phyloP scores from a whole-genome alignment of 148 eudicot species.

The Drosera capensis region DNA sequence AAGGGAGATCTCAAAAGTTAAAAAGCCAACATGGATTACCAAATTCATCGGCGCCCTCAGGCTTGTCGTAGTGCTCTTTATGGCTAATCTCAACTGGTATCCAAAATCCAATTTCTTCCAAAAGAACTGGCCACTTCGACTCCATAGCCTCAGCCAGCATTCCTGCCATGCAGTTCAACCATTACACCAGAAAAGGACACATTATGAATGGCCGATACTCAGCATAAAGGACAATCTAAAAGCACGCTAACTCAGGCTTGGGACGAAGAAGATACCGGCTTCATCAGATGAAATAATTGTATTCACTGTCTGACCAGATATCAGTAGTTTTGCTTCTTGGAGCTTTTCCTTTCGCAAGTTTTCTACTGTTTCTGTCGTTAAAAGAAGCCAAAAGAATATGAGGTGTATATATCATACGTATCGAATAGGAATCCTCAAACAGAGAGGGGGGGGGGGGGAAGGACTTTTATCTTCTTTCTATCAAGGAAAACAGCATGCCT shows the following conservation, averaged over 20 bases:
- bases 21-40: too few relatives aligned
- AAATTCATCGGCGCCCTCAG: constrained; percentile 46
- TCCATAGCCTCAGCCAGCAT: constrained; percentile 40
- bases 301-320: constrained; percentile 23
- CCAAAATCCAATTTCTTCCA: constrained; percentile 70
- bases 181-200: background rate
- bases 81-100: constrained; percentile 44
- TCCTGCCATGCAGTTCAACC: constrained; percentile 18
- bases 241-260: background rate
- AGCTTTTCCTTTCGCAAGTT: constrained; percentile 54
- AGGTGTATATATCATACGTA: too few relatives aligned
- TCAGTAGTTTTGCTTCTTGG: constrained; percentile 30
- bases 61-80: constrained; percentile 70
- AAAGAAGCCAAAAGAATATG: too few relatives aligned
- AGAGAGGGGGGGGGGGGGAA: too few relatives aligned
- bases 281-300: constrained; percentile 31
- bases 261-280: constrained; percentile 32
- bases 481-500: too few relatives aligned
- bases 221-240: background rate
- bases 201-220: background rate
- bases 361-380: constrained; percentile 56
- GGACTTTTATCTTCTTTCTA: too few relatives aligned
- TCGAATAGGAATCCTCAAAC: too few relatives aligned
- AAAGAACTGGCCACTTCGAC: constrained; percentile 46
- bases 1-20: constrained; percentile 1